These are phyloP conservation scores for Rhizopogon vesiculosus DNA, from an alignment of 768 basidiomycete genomes.

Conservation along the genomic window DNA sequence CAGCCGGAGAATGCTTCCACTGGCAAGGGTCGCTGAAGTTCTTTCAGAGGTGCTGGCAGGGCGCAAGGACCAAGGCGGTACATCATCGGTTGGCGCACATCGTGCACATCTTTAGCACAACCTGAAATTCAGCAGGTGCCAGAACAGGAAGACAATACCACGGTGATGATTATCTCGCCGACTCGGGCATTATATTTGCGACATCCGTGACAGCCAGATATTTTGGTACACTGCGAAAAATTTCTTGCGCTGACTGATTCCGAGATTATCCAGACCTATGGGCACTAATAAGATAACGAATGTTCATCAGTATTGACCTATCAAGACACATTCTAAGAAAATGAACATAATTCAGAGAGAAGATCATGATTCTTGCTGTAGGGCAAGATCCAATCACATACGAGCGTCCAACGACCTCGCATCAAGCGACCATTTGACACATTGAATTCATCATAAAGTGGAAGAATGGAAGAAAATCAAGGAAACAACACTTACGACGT, in stretches of 20 bases:
- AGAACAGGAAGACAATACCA: not conserved
- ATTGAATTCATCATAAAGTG: not conserved
- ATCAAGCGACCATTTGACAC: constrained; percentile 8
- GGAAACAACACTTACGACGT: not conserved
- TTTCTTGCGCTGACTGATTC: not conserved
- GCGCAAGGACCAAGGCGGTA: constrained; percentile 5
- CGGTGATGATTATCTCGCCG: not conserved
- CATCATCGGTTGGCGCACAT: not conserved
- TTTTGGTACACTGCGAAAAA: not conserved
- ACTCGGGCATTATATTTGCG: not conserved
- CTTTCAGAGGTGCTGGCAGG: constrained; percentile 7
- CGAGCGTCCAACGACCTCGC: constrained; percentile 24
- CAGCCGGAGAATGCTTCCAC: constrained; percentile 1
- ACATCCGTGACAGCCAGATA: not conserved
- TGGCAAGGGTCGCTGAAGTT: constrained; percentile 1
- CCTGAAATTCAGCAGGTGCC: not conserved
- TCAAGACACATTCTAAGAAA: constrained; percentile 8
- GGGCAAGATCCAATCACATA: constrained; percentile 19
- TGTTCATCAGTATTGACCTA: not conserved
- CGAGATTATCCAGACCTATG: not conserved
- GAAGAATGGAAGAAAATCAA: not conserved
- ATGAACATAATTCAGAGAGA: constrained; percentile 26
- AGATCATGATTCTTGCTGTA: constrained; percentile 19
- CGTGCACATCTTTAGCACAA: not conserved
- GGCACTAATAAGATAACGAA: not conserved